These are phyloP conservation scores for Venturia aucupariae DNA, from an alignment of 2,329 filamentous ascomycete genomes.

Conservation along the genomic window DNA sequence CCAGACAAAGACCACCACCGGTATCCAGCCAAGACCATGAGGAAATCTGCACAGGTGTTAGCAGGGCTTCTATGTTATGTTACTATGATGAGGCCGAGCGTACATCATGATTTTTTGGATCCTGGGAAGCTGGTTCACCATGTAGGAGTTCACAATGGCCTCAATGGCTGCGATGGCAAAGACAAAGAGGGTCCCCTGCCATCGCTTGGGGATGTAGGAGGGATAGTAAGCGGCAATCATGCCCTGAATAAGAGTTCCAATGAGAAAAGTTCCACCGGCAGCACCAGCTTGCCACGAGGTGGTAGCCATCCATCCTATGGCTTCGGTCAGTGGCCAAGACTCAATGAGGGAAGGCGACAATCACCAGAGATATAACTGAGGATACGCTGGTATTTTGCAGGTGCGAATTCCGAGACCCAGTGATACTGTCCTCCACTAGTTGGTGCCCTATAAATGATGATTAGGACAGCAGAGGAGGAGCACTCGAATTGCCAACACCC, in stretches of 20 bases:
- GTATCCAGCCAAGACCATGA: constrained; percentile 30
- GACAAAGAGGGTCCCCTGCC: constrained; percentile 16
- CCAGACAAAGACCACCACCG: constrained; percentile 19
- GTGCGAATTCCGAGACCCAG: constrained; percentile 25
- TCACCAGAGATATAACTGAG: constrained; percentile 23
- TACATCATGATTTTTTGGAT: constrained; percentile 30
- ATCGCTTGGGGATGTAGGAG: constrained; percentile 12
- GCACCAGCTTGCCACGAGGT: constrained; percentile 14
- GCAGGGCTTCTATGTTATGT: not conserved
- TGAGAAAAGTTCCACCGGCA: constrained; percentile 10
- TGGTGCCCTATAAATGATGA: constrained; percentile 12
- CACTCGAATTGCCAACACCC: not conserved
- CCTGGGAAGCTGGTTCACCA: constrained; percentile 26
- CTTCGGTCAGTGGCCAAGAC: not conserved
- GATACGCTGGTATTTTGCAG: constrained; percentile 21
- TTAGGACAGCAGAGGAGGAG: not conserved
- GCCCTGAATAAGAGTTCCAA: constrained; percentile 14
- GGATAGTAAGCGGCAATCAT: constrained; percentile 11
- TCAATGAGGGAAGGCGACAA: not conserved
- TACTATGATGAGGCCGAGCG: constrained; percentile 13
- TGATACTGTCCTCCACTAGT: constrained; percentile 17
- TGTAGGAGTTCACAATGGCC: constrained; percentile 20
- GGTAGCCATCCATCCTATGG: constrained; percentile 12
- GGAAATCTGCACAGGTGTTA: not conserved
- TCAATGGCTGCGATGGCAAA: constrained; percentile 12